Conservation (phyloP, 805 yeast genomes). For the Maudiozyma pseudohumilis region DNA sequence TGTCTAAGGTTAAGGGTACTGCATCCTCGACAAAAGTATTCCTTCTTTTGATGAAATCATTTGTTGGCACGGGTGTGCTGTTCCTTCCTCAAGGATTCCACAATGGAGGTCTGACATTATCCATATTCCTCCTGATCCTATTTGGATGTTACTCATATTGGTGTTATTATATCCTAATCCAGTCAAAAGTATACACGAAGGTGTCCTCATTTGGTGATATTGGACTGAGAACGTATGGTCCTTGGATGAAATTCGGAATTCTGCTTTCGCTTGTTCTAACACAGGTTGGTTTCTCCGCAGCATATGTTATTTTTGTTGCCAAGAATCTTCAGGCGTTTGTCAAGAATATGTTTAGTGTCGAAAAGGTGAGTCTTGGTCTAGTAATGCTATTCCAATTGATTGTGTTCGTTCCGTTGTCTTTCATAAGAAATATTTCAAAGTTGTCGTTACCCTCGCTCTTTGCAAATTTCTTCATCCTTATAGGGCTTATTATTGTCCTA, state of each 20-base stretch:
- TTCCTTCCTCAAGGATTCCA: constrained; percentile 61
- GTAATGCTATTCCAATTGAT: constrained; percentile 48
- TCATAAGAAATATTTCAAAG: constrained; percentile 67
- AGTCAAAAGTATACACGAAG: constrained; percentile 46
- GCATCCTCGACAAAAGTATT: constrained; percentile 68
- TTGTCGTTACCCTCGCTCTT: constrained; percentile 60
- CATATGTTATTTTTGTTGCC: constrained; percentile 70
- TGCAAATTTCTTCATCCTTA: constrained; percentile 60
- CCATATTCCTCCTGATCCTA: constrained; percentile 39
- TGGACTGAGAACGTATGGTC: constrained; percentile 54
- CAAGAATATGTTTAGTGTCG: constrained; percentile 36
- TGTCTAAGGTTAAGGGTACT: constrained; percentile 40
- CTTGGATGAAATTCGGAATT: constrained; percentile 53
- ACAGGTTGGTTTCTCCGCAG: constrained; percentile 73
- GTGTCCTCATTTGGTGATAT: constrained; percentile 77
- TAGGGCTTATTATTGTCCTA: constrained; percentile 56
- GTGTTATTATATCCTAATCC: constrained; percentile 61
- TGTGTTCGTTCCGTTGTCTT: constrained; percentile 56
- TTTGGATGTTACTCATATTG: constrained; percentile 68
- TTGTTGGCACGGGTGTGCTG: constrained; percentile 68
- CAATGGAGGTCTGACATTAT: constrained; percentile 63
- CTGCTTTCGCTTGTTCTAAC: constrained; percentile 55
- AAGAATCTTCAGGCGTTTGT: constrained; percentile 60
- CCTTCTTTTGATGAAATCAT: constrained; percentile 60
- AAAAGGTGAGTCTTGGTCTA: constrained; percentile 30